Evolutionary conservation across 306 rosid species (phyloP), one percentile per base, ranked within the genome.

Genomic region (Heteromeles arbutifolia): DNA sequence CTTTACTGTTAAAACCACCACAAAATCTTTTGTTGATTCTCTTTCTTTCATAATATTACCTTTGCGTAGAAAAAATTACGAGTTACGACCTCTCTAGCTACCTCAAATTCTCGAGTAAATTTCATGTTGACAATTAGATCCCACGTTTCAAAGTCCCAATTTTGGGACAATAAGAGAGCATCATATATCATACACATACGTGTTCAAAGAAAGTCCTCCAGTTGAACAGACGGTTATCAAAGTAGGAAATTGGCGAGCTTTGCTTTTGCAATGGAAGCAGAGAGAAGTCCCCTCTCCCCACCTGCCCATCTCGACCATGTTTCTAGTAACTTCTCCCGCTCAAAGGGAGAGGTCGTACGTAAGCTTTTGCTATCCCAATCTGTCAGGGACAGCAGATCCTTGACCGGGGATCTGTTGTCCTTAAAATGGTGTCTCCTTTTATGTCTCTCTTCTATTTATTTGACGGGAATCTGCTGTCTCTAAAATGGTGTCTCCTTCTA

Each of bases 141-240:
- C 68, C 68, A 17, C 24, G 43, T 64, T 17, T 31, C 37, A 61
- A 26, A 61, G 37, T 24, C 37, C 65, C 34, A 61, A 26, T 24
- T 24, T 25, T 25, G 31, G 34, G 4, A 59, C 63, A 57, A 22
- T 21, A 57, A 57, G 63, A 57, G 26, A 57, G 63, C 63, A 22
- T 57, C 41, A 7, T 37, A 11, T 57, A 11, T 22, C 25, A 26
- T 63, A 63, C 19, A 18, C 3, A 26, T 43, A 68, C 80, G 80
- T 77, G 80, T 77, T 57, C 70, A 43, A 68, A 68, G 34, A 57
- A 4, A 6, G 61, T 61, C 80, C 80, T 41, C 69, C 34, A 68
- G 24, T 39, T 39, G 41, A 54, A 67, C 9, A 39, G 56, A 25
- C 56, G 52, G 15, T 15, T 12, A 11, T 5, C 34, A 61, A 61